These are phyloP conservation scores for Pyrenochaeta sp. DNA, from an alignment of 2,329 filamentous ascomycete species.

Conservation along the genomic window DNA sequence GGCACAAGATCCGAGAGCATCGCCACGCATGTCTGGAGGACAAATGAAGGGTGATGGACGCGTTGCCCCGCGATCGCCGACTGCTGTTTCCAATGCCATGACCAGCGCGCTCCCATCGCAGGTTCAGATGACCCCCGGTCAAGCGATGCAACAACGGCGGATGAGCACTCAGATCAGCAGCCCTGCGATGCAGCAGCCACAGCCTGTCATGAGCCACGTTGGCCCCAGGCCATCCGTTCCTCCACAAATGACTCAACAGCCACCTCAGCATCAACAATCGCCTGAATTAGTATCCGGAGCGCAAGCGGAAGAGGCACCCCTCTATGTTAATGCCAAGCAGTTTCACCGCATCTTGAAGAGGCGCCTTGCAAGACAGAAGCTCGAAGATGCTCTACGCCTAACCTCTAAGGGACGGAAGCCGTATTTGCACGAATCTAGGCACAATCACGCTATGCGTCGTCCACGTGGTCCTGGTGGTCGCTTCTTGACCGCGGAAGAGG, in stretches of 20 bases:
- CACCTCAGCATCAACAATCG: constrained; percentile 76
- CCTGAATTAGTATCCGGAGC: constrained; percentile 77
- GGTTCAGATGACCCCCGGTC: constrained; percentile 48
- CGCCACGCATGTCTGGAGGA: constrained; percentile 76
- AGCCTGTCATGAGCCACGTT: constrained; percentile 77
- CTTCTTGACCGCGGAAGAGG: constrained; percentile 96
- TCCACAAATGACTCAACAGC: constrained; percentile 63
- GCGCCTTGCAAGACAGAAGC: constrained; percentile 87
- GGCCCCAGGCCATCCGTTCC: constrained; percentile 61
- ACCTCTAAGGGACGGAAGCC: constrained; percentile 97
- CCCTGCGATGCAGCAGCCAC: constrained; percentile 69
- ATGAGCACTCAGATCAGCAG: constrained; percentile 54
- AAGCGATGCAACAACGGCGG: constrained; percentile 48
- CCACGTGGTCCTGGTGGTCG: constrained; percentile 92
- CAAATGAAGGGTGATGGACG: constrained; percentile 73
- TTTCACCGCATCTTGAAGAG: constrained; percentile 97
- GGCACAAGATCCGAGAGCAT: constrained; percentile 65
- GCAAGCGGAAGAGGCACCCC: constrained; percentile 82
- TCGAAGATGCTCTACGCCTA: constrained; percentile 90
- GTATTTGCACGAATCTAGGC: constrained; percentile 94
- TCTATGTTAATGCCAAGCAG: constrained; percentile 99
- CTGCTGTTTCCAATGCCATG: constrained; percentile 71
- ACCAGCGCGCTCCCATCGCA: constrained; percentile 50
- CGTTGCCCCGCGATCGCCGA: constrained; percentile 78
- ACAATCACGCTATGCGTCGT: constrained; percentile 97